phyloP scores from a whole-genome alignment of 2,329 filamentous ascomycete species.

The Fusarium sp. region DNA sequence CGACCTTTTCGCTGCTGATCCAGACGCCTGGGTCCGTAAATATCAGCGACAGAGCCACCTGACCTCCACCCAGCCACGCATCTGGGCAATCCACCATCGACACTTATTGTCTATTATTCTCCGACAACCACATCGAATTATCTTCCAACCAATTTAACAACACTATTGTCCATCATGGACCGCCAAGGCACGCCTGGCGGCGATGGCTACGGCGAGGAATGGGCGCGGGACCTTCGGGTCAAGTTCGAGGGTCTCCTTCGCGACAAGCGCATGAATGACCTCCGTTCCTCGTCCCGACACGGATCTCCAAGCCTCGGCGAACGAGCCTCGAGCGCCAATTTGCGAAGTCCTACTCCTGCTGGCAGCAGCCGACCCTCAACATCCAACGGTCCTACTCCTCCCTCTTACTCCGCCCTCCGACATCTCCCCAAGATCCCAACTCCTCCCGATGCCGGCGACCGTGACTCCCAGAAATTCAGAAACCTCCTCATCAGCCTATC shows the following conservation, averaged over 20 bases:
- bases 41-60: conserved; percentile 32
- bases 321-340: conserved; percentile 62
- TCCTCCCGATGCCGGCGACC: conserved; percentile 74
- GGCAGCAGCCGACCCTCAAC: conserved; percentile 60
- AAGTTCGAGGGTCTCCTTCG: conserved; percentile 90
- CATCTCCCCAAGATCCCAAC: conserved; percentile 73
- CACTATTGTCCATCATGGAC: conserved; percentile 49
- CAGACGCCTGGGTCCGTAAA: conserved; percentile 27
- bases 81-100: conserved; percentile 28
- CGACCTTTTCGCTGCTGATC: conserved; percentile 16
- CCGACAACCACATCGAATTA: conserved; percentile 12
- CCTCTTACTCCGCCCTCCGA: conserved; percentile 62
- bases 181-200: conserved; percentile 52
- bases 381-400: conserved; percentile 58
- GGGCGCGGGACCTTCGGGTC: conserved; percentile 81
- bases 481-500: conserved; percentile 89
- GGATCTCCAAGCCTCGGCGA: conserved; percentile 67
- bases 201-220: conserved; percentile 73
- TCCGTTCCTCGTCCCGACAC: conserved; percentile 67
- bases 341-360: conserved; percentile 55
- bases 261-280: conserved; percentile 86
- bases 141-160: background rate
- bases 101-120: background rate
- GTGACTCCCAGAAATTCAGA: conserved; percentile 78
- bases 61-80: conserved; percentile 13